A percentile compares a stretch with the other conserved stretches of the same genome.
Evolutionary conservation across 495 filamentous ascomycete genomes (phyloP).

Genomic region (Talaromyces proteolyticus): DNA sequence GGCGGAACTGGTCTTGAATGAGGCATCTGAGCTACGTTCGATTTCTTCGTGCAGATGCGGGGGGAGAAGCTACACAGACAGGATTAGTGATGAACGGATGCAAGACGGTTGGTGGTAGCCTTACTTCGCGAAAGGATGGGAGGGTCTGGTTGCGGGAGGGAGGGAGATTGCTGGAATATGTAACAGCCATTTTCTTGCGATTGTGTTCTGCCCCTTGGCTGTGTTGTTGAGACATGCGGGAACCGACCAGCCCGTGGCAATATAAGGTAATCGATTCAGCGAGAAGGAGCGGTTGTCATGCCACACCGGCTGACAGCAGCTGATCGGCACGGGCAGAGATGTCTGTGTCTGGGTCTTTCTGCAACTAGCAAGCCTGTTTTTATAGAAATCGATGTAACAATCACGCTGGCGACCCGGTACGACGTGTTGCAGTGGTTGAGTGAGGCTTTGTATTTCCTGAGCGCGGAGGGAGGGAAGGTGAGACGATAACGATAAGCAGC

Average conservation of each 20-base stretch:
- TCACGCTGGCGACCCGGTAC: not conserved
- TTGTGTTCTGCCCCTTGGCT: constrained; percentile 9
- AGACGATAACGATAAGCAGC: not conserved
- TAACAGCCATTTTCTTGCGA: constrained; percentile 30
- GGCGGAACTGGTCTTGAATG: no score
- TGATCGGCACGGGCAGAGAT: no score
- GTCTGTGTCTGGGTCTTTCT: no score
- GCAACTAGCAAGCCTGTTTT: no score
- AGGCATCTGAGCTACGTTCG: constrained; percentile 37
- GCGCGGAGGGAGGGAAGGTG: not conserved
- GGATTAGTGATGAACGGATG: not conserved
- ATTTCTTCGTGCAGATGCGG: constrained; percentile 43
- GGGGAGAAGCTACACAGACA: constrained; percentile 30
- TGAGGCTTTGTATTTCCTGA: no score
- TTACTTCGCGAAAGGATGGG: constrained; percentile 42
- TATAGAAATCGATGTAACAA: no score
- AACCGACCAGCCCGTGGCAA: not conserved
- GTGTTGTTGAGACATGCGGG: constrained; percentile 8
- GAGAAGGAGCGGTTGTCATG: not conserved
- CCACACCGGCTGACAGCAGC: not conserved
- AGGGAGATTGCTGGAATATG: constrained; percentile 32
- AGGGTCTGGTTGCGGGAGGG: constrained; percentile 32
- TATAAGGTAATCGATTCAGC: not conserved
- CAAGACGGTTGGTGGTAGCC: constrained; percentile 4
- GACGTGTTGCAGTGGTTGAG: not conserved